Base-by-base conservation (phyloP, 2,329 filamentous ascomycete genomes). In the Bipolaris bicolor region DNA sequence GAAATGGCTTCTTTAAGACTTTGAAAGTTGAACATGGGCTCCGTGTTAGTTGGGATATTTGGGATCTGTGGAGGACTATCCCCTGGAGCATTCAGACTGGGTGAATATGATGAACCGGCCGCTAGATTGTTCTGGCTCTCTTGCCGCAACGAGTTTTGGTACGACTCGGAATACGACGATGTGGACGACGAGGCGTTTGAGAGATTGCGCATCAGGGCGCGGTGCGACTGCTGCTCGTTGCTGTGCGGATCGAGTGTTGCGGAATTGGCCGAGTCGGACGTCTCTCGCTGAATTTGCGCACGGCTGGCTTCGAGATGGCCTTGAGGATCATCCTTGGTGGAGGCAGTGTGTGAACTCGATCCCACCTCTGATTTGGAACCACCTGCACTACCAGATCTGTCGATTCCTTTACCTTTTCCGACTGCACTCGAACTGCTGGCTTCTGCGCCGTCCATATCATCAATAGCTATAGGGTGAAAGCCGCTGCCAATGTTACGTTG, bases 21-120 rank as follows among this genome's bases (percentile, higher is more conserved):
- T 54, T 88, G 84, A 72, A 97, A 97, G 75, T 97, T 97, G 77
- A 96, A 95, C 85, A 97, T 87, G 3, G 92, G 86, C 71, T 97
- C 93, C 0, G 83, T 79, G 44, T 83, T 82, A 4, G 80, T 83
- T 6, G 77, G 78, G 63, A 78, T 78, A 4, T 80, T 83, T 5
- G 77, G 78, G 63, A 78, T 78, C 10, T 67, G 67, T 41, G 70
- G 59, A 10, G 71, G 65, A 7, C 68, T 71, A 39, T 73, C 72
- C 31, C 83, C 83, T 60, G 85, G 88, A 1, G 80, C 81, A 45
- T 81, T 83, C 0, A 85, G 83, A 41, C 72, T 74, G 41, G 83
- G 79, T 39, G 81, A 80, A n/a, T 79, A 71, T 1, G 77, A 80
- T n/a, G 79, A 80, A 5, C 72, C 68, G 1, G 77, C 79, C 7